These are phyloP conservation scores for Metarhizium brunneum DNA, from an alignment of 2,329 filamentous ascomycete genomes.

Conservation along the genomic window DNA sequence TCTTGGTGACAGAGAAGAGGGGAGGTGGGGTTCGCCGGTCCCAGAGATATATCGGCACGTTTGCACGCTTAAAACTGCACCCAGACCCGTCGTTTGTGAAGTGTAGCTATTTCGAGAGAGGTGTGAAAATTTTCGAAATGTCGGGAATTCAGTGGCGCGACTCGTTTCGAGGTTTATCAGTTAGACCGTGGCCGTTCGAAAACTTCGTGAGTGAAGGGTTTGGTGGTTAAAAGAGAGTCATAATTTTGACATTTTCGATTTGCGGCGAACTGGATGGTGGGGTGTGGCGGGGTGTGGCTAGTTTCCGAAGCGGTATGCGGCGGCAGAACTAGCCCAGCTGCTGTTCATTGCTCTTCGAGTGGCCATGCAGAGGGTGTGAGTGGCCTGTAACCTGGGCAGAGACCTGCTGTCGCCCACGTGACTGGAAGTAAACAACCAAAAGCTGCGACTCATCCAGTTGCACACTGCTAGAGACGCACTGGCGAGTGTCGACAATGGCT, in stretches of 20 bases:
- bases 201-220: background rate
- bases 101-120: background rate
- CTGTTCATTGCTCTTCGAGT: background rate
- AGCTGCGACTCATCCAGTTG: conserved; percentile 5
- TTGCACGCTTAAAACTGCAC: background rate
- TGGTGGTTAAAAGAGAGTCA: conserved; percentile 4
- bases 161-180: background rate
- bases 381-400: background rate
- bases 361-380: no score
- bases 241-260: conserved; percentile 33
- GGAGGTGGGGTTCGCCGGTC: conserved; percentile 21
- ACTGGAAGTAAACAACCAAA: conserved; percentile 27
- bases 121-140: background rate
- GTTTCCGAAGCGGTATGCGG: conserved; percentile 17
- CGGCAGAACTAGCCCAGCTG: conserved; percentile 19
- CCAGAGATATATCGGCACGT: conserved; percentile 7
- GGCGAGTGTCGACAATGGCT: conserved; percentile 24
- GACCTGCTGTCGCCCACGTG: conserved; percentile 23
- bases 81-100: background rate
- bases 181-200: background rate
- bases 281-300: conserved; percentile 30
- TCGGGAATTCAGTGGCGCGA: background rate
- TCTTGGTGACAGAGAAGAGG: background rate
- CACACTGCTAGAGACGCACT: background rate
- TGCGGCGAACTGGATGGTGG: conserved; percentile 26